Evolutionary conservation across 2,329 filamentous ascomycete genomes (phyloP).

Genomic region (Aciculosporium take): DNA sequence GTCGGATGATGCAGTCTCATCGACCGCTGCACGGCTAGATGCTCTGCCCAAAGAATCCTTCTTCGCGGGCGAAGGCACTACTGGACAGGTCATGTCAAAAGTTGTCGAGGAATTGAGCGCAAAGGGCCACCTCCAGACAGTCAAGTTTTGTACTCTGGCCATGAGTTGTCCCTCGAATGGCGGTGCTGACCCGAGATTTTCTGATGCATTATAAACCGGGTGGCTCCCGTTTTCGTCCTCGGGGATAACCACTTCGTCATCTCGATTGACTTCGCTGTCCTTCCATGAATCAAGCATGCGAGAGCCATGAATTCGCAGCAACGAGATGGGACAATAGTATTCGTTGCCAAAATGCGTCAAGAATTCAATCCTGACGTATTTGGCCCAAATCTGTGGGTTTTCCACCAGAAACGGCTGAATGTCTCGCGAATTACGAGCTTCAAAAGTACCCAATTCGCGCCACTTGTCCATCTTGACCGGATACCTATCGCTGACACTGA

Average conservation of each 20-base stretch:
- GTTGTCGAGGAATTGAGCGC: background rate
- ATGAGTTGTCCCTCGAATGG: background rate
- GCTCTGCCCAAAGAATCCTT: background rate
- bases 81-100: slow-evolving; percentile 1
- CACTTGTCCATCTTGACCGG: slow-evolving; percentile 86
- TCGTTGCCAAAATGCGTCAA: slow-evolving; percentile 90
- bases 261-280: slow-evolving; percentile 55
- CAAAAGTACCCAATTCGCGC: slow-evolving; percentile 76
- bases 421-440: slow-evolving; percentile 82
- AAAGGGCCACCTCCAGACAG: background rate
- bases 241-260: slow-evolving; percentile 41
- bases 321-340: slow-evolving; percentile 86
- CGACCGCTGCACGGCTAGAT: background rate
- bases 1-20: background rate
- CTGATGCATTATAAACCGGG: background rate
- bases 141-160: background rate
- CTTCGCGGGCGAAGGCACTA: background rate
- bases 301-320: slow-evolving; percentile 85
- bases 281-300: slow-evolving; percentile 93
- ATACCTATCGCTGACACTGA: slow-evolving; percentile 89
- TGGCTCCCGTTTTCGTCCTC: slow-evolving; percentile 9
- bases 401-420: slow-evolving; percentile 91
- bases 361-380: slow-evolving; percentile 85
- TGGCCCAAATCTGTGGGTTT: slow-evolving; percentile 89
- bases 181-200: background rate